Percentiles rank a stretch among this genome's conserved stretches.
These are phyloP conservation scores for Didymella exigua DNA, from an alignment of 2,329 filamentous ascomycete species.

Conservation along the genomic window DNA sequence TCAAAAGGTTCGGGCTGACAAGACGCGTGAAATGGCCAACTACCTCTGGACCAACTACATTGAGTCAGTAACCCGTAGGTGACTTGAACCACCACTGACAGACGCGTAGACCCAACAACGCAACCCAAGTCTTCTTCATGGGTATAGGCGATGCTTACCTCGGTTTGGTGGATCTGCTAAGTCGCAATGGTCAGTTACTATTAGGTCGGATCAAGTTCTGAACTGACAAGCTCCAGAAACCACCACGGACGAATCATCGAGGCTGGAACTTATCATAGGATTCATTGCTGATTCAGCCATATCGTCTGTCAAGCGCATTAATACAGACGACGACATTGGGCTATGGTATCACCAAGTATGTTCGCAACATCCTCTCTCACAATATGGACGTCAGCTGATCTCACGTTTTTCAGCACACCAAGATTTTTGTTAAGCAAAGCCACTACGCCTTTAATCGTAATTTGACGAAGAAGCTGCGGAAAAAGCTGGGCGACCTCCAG, in stretches of 20 bases:
- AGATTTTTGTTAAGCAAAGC: constrained; percentile 75
- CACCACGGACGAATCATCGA: constrained; percentile 7
- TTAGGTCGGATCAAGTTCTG: background rate
- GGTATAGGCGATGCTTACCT: constrained; percentile 89
- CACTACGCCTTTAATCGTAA: constrained; percentile 77
- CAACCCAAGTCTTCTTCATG: constrained; percentile 79
- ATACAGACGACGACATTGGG: constrained; percentile 72
- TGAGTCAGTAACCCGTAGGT: constrained; percentile 57
- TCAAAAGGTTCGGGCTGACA: constrained; percentile 45
- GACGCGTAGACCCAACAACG: constrained; percentile 58
- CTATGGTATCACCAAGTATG: constrained; percentile 78
- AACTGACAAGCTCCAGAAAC: constrained; percentile 8
- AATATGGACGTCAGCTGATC: background rate
- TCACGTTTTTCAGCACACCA: constrained; percentile 61
- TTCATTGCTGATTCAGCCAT: constrained; percentile 79
- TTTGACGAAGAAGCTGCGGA: constrained; percentile 60
- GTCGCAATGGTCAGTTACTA: constrained; percentile 67
- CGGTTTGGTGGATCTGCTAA: constrained; percentile 80
- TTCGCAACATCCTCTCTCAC: background rate
- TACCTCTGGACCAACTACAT: constrained; percentile 99
- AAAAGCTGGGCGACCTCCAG: constrained; percentile 62
- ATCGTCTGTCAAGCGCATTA: constrained; percentile 68
- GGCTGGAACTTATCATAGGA: constrained; percentile 74
- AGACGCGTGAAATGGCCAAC: constrained; percentile 72
- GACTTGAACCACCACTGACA: constrained; percentile 4